Percentiles rank a stretch among this genome's conserved stretches.
These are phyloP conservation scores for Ceratocystis albifundus DNA, from an alignment of 2,329 filamentous ascomycete species.

Conservation along the genomic window DNA sequence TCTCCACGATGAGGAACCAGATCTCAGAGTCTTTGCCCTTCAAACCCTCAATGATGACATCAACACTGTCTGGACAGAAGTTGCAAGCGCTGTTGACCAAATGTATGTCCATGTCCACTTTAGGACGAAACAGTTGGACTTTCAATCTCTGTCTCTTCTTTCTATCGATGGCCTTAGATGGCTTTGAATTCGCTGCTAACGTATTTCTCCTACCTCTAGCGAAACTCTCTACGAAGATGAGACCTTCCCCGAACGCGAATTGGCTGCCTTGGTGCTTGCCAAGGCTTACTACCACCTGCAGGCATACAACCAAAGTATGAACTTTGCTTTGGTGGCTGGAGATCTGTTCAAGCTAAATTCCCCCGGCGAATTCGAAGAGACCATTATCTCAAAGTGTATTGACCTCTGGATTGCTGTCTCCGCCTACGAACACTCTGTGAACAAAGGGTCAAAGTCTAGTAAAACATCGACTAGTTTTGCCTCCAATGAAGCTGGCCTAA, in stretches of 20 bases:
- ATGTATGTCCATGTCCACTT: conserved; percentile 52
- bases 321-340: conserved; percentile 86
- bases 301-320: conserved; percentile 99
- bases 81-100: conserved; percentile 80
- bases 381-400: conserved; percentile 95
- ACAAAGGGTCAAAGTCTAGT: conserved; percentile 33
- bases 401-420: conserved; percentile 87
- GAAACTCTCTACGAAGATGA: conserved; percentile 97
- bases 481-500: conserved; percentile 56
- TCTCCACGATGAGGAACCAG: conserved; percentile 83
- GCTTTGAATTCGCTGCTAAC: not conserved
- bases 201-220: conserved; percentile 38
- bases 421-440: conserved; percentile 39
- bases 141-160: conserved; percentile 12
- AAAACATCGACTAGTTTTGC: conserved; percentile 62
- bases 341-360: conserved; percentile 89
- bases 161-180: not conserved
- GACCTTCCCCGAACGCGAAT: conserved; percentile 80
- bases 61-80: conserved; percentile 94
- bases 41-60: conserved; percentile 94
- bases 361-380: conserved; percentile 93
- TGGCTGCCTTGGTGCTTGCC: conserved; percentile 85
- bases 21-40: conserved; percentile 88
- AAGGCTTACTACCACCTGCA: conserved; percentile 99
- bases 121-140: not conserved